A percentile compares a stretch with the other conserved stretches of the same genome.
Evolutionary conservation across 768 basidiomycete genomes (phyloP).

Genomic region (Pulveroboletus sp.): DNA sequence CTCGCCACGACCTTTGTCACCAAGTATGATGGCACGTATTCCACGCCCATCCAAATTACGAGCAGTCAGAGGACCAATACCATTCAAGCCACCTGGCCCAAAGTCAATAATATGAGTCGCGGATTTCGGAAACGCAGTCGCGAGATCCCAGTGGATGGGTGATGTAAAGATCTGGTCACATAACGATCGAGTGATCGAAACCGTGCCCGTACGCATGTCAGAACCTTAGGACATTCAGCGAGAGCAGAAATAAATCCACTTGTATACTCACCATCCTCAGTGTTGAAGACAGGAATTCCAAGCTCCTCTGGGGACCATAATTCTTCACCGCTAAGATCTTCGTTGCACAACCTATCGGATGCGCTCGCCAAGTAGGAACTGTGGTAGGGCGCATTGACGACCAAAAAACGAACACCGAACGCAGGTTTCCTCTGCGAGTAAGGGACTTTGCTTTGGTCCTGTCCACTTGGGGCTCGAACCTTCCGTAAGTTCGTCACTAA

Average conservation of each 20-base stretch:
- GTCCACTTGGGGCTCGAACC: constrained; percentile 79
- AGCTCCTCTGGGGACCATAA: constrained; percentile 71
- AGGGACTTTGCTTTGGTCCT: constrained; percentile 92
- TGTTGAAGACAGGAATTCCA: constrained; percentile 85
- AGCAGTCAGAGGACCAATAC: constrained; percentile 88
- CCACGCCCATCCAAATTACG: constrained; percentile 93
- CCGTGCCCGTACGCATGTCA: constrained; percentile 69
- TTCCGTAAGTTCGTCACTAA: constrained; percentile 90
- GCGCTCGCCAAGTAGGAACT: constrained; percentile 77
- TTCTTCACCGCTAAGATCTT: constrained; percentile 76
- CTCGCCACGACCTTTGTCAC: constrained; percentile 87
- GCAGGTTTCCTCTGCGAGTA: constrained; percentile 94
- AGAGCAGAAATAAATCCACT: constrained; percentile 15
- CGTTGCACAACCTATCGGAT: constrained; percentile 70
- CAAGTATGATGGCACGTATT: constrained; percentile 83
- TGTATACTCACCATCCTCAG: constrained; percentile 74
- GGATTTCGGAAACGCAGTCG: constrained; percentile 83
- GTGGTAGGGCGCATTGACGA: constrained; percentile 97
- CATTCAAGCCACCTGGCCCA: constrained; percentile 91
- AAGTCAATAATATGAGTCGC: constrained; percentile 97
- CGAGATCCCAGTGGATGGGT: constrained; percentile 91
- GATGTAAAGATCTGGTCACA: constrained; percentile 92
- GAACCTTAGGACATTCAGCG: constrained; percentile 51
- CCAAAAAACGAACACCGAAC: constrained; percentile 89
- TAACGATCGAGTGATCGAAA: constrained; percentile 81